Evolutionary conservation across 331 rosid species (phyloP).

Genomic region (Prunus yedoensis): DNA sequence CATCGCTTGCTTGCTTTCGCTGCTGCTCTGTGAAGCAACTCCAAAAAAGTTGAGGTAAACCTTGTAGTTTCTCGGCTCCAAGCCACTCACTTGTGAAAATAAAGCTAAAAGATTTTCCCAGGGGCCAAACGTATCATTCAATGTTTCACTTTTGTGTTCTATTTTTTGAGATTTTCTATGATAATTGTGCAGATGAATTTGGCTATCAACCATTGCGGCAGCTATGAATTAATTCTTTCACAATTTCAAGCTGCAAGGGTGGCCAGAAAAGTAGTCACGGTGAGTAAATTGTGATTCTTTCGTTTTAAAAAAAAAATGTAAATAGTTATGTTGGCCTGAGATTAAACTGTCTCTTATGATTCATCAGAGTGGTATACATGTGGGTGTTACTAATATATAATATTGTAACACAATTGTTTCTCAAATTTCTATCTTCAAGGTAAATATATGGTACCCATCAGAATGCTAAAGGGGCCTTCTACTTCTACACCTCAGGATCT

Average conservation of each 20-base stretch:
- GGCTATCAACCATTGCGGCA: conserved; percentile 23
- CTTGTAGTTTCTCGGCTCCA: neutral
- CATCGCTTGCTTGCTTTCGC: neutral
- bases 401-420: neutral
- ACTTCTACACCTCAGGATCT: conserved; percentile 19
- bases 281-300: conserved; percentile 5
- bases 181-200: conserved; percentile 38
- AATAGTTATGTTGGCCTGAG: neutral
- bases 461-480: conserved; percentile 17
- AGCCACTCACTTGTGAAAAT: neutral
- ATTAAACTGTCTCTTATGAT: no score
- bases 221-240: conserved; percentile 16
- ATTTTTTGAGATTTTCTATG: neutral
- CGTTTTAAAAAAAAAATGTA: no score
- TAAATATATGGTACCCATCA: conserved; percentile 26
- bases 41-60: neutral
- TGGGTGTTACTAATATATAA: neutral
- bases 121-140: neutral
- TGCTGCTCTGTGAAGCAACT: conserved; percentile 5
- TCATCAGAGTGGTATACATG: neutral
- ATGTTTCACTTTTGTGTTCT: neutral
- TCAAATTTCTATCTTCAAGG: conserved; percentile 19
- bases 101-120: neutral
- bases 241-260: conserved; percentile 24
- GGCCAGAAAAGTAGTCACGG: conserved; percentile 18